These are phyloP conservation scores for Yamadazyma friedrichii DNA, from an alignment of 1,139 yeast genomes.

Conservation along the genomic window DNA sequence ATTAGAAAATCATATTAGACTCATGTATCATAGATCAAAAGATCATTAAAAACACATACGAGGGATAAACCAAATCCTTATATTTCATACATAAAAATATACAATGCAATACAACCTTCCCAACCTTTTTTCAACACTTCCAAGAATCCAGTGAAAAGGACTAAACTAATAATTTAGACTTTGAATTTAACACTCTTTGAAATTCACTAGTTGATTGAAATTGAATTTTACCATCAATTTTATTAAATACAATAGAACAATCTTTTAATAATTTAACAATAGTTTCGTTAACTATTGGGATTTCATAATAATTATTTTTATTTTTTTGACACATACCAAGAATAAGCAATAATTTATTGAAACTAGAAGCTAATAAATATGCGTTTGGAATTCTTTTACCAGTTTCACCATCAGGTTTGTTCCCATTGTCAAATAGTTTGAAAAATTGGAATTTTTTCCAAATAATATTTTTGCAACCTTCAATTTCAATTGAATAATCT, in stretches of 20 bases:
- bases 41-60: no score
- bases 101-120: no score
- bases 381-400: not conserved
- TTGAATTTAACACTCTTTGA: no score
- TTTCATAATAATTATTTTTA: not conserved
- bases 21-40: no score
- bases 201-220: no score
- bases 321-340: not conserved
- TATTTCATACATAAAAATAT: no score
- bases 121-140: no score
- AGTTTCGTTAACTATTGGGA: not conserved
- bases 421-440: not conserved
- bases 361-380: not conserved
- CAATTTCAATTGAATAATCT: not conserved
- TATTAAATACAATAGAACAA: not conserved
- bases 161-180: no score
- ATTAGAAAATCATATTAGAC: no score
- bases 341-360: not conserved
- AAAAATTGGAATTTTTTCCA: not conserved
- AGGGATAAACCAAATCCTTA: no score
- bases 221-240: not conserved
- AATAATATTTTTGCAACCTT: not conserved
- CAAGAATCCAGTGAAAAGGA: no score
- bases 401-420: no score
- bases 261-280: not conserved